These are phyloP conservation scores for Talaromyces verruculosus DNA, from an alignment of 2,329 filamentous ascomycete species.

Conservation along the genomic window DNA sequence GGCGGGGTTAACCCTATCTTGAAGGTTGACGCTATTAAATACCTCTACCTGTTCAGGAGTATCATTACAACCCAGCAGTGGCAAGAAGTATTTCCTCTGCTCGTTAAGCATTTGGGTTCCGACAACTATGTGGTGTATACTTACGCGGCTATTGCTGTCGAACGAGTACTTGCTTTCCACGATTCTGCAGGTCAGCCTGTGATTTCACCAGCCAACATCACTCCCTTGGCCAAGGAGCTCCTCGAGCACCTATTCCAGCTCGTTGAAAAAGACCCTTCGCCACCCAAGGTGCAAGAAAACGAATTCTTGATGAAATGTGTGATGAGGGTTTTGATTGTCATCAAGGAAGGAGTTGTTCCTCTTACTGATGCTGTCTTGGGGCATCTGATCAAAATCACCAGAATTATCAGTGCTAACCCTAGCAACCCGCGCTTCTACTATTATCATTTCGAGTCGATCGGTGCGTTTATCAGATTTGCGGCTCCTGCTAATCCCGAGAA, in stretches of 20 bases:
- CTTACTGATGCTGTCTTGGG: slow-evolving; percentile 76
- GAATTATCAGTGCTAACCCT: slow-evolving; percentile 88
- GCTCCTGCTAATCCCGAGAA: slow-evolving; percentile 67
- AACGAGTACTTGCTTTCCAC: slow-evolving; percentile 81
- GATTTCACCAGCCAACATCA: slow-evolving; percentile 75
- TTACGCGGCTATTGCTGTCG: slow-evolving; percentile 94
- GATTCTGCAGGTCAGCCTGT: slow-evolving; percentile 73
- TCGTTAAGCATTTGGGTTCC: slow-evolving; percentile 88
- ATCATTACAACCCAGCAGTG: slow-evolving; percentile 90
- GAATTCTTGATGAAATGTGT: slow-evolving; percentile 98
- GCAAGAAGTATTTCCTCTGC: slow-evolving; percentile 81
- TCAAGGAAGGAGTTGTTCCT: slow-evolving; percentile 74
- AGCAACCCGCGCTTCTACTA: slow-evolving; percentile 99
- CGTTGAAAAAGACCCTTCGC: slow-evolving; percentile 78
- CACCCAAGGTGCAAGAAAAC: slow-evolving; percentile 96
- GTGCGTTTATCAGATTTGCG: slow-evolving; percentile 76
- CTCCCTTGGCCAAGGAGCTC: slow-evolving; percentile 79
- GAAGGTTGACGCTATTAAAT: slow-evolving; percentile 98
- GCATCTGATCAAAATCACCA: slow-evolving; percentile 84
- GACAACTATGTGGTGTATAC: slow-evolving; percentile 96
- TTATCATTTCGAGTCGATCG: slow-evolving; percentile 93
- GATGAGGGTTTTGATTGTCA: slow-evolving; percentile 94
- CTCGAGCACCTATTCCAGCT: slow-evolving; percentile 87
- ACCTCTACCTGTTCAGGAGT: slow-evolving; percentile 93
- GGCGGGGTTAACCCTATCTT: slow-evolving; percentile 74